Evolutionary conservation across 202 grass and related monocot genomes (phyloP), one percentile per base, ranked within the genome.

Genomic region (Bolboschoenoplectus hybrid): DNA sequence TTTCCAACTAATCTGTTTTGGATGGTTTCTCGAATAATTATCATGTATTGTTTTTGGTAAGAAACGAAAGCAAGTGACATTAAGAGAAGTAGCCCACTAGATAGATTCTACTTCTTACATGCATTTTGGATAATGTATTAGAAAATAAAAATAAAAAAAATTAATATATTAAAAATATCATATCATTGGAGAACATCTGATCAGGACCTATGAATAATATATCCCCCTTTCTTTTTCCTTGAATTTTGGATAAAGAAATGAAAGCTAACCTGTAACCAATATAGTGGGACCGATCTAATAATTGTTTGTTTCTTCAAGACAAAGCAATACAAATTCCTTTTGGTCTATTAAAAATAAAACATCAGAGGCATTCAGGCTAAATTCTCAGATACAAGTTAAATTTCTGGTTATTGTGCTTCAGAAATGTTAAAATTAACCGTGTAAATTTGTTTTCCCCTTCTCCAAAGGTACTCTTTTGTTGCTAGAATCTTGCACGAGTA

Each of bases 261-360:
- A 79, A 74, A 79, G 53, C 75, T 79, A 56, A 36, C 74, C 39
- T 8, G 12, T 20, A 16, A 53, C 74, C 8, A 79, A 58, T 14
- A 11, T 78, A 60, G 35, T 60, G 35, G 52, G 13, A 41, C 75
- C 52, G 7, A 79, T 9, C 44, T 36, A 58, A 3, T 19, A 58
- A 14, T 52, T 40, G 5, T 26, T 36, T 79, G 75, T 79, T 79
- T 17, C 52, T 19, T 79, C 34, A 79, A 41, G 52, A 58, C 0
- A 79, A 35, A 77, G 49, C 74, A 77, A 77, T 55, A 6, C 49
- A 34, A 36, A 52, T 76, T 53, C 34, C 47, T 77, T 6, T 45
- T 45, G 40, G 32, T 6, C 47, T 76, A 53, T 38, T 11, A 17
- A 41, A 1, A 16, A 39, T 6, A 68, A 6, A 41, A 44, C 0